Evolutionary conservation across 108 stramenopile genomes (phyloP).

Genomic region (Schizochytrium sp.): DNA sequence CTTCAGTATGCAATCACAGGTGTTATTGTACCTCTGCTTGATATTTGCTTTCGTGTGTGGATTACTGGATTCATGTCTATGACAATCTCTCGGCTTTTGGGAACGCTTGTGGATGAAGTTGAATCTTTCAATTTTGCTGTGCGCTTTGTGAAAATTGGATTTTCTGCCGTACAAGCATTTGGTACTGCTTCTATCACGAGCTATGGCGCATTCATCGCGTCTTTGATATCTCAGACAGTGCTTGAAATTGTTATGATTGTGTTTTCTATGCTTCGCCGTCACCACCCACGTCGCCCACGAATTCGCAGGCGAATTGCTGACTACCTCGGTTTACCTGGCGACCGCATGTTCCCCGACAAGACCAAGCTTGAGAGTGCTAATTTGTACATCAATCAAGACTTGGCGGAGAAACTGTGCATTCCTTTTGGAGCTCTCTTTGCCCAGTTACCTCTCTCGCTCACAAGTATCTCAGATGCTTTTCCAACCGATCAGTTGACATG

Average conservation of each 20-base stretch:
- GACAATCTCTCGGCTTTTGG: slow-evolving; percentile 12
- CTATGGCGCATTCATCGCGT: slow-evolving; percentile 27
- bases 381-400: slow-evolving; percentile 13
- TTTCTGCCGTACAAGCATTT: slow-evolving; percentile 28
- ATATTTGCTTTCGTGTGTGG: slow-evolving; percentile 34
- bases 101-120: background rate
- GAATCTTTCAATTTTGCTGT: slow-evolving; percentile 25
- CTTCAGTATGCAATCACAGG: slow-evolving; percentile 8
- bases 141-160: slow-evolving; percentile 17
- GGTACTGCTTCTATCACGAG: slow-evolving; percentile 24
- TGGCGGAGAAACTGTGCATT: slow-evolving; percentile 15
- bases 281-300: background rate
- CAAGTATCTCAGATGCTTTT: background rate
- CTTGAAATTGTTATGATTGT: background rate
- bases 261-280: background rate
- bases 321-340: background rate
- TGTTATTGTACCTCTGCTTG: background rate
- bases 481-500: background rate
- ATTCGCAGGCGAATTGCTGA: background rate
- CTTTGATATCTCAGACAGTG: background rate
- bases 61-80: background rate
- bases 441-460: background rate
- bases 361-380: slow-evolving; percentile 11
- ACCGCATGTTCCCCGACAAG: slow-evolving; percentile 17
- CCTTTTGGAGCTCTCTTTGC: slow-evolving; percentile 17